Evolutionary conservation across 164 flowering plant species (phyloP).

Genomic region (Tetrastigma voinierianum): DNA sequence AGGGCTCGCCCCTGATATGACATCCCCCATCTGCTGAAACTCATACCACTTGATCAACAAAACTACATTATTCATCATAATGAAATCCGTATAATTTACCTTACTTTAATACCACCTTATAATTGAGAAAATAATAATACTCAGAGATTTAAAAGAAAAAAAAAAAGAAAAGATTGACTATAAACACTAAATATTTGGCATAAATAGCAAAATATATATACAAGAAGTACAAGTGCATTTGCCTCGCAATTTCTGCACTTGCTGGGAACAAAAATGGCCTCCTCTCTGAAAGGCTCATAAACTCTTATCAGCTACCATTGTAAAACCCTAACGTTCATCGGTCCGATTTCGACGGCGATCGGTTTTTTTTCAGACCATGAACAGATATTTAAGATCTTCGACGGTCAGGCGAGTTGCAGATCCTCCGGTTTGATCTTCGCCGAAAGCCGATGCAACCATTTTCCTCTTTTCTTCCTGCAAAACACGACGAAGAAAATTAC

Average conservation of each 20-base stretch:
- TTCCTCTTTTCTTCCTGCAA: conserved; percentile 90
- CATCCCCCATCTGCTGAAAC: too few species aligned
- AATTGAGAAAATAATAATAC: too few species aligned
- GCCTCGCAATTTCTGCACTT: conserved; percentile 8
- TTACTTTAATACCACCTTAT: too few species aligned
- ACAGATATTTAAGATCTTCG: conserved; percentile 80
- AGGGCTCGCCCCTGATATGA: too few species aligned
- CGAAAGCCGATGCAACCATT: conserved; percentile 98
- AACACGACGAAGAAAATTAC: not conserved
- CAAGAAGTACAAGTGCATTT: conserved; percentile 5
- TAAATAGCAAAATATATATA: too few species aligned
- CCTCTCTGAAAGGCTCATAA: conserved; percentile 1
- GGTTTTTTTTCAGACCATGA: conserved; percentile 49
- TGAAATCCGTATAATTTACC: too few species aligned
- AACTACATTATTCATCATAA: too few species aligned
- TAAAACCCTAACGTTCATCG: conserved; percentile 4
- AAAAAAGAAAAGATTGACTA: too few species aligned
- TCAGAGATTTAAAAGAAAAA: too few species aligned
- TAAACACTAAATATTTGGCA: too few species aligned
- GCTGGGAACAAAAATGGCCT: conserved; percentile 13
- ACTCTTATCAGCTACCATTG: conserved; percentile 4
- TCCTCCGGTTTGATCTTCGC: conserved; percentile 75
- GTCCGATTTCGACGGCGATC: not conserved
- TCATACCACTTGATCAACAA: too few species aligned
- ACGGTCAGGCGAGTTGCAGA: conserved; percentile 67